Evolutionary conservation across 2,329 filamentous ascomycete genomes (phyloP), one percentile per base, ranked within the genome.

Genomic region (Drechmeria coniospora): DNA sequence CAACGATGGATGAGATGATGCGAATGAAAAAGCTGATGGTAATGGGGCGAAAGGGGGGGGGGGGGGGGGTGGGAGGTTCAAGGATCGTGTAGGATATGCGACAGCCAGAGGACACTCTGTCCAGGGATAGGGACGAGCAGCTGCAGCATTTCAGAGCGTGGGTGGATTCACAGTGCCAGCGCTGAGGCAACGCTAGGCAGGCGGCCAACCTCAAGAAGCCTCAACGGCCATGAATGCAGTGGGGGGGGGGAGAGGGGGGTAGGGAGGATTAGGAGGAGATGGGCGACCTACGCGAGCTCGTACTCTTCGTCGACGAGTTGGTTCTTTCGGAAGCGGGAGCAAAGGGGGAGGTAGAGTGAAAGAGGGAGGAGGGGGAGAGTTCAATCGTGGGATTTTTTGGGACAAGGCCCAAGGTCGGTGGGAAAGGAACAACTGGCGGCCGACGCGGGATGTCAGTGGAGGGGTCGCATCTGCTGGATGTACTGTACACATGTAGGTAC

Each of bases 41-140:
- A n/a, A n/a, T n/a, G n/a, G n/a, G n/a, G n/a, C n/a, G n/a, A 23
- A 21, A 16, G 10, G 13, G 5, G 5, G 15, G 23, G 24, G 9
- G 24, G 22, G 21, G 12, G n/a, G n/a, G 13, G 17, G 6, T 5
- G 18, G 10, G 18, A 20, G 20, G 20, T 9, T 6, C 12, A n/a
- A 21, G 12, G 20, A 21, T 21, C 9, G 26, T 18, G 16, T 32
- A 32, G 28, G 23, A 32, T 22, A 24, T 30, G 32, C 33, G 28
- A 32, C 25, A 31, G 27, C 23, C 33, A 37, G 36, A 43, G 40
- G 40, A 43, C 40, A 43, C 38, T 21, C 31, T 38, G 40, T 41
- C 31, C 33, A 32, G 29, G 33, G 35, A 30, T 31, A 27, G 31
- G 21, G n/a, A 15, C 15, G 28, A 20, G 14, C 21, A 23, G 34